phyloP scores from a whole-genome alignment of 345 rosid species.

The Zanthoxylum bungeanum region DNA sequence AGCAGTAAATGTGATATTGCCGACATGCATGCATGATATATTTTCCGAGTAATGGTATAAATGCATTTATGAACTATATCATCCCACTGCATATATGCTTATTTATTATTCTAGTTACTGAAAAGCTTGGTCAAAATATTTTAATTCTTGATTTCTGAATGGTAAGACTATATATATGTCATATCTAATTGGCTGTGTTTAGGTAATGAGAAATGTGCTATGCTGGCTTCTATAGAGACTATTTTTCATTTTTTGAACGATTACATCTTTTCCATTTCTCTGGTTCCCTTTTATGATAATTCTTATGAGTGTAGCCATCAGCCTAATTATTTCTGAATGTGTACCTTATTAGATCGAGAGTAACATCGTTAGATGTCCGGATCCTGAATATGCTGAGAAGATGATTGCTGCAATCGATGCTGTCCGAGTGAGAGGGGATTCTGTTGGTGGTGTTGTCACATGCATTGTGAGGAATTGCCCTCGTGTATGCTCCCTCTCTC shows the following conservation, averaged over 20 bases:
- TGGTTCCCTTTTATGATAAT: not conserved
- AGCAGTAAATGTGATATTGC: not conserved
- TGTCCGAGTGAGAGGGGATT: slow-evolving; percentile 80
- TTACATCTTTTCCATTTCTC: not conserved
- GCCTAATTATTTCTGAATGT: slow-evolving; percentile 8
- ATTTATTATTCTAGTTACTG: not conserved
- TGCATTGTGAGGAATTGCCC: slow-evolving; percentile 92
- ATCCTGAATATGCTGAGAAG: slow-evolving; percentile 95
- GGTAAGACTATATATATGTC: not conserved
- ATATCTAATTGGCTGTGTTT: not conserved
- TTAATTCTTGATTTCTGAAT: not conserved
- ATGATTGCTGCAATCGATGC: slow-evolving; percentile 94
- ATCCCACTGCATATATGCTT: not conserved
- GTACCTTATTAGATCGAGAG: slow-evolving; percentile 68
- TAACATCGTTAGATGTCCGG: slow-evolving; percentile 93
- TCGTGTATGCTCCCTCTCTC: slow-evolving; percentile 49
- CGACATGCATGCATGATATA: not conserved
- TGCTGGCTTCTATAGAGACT: not conserved
- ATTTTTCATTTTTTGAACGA: not conserved
- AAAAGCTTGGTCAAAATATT: not conserved
- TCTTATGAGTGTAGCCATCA: not conserved
- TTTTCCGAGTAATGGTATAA: not conserved
- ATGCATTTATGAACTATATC: not conserved
- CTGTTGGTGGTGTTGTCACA: slow-evolving; percentile 93
- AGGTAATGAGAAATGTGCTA: not conserved